Conservation (phyloP, 2,329 filamentous ascomycete species). For the Aspergillus fumigatus region DNA sequence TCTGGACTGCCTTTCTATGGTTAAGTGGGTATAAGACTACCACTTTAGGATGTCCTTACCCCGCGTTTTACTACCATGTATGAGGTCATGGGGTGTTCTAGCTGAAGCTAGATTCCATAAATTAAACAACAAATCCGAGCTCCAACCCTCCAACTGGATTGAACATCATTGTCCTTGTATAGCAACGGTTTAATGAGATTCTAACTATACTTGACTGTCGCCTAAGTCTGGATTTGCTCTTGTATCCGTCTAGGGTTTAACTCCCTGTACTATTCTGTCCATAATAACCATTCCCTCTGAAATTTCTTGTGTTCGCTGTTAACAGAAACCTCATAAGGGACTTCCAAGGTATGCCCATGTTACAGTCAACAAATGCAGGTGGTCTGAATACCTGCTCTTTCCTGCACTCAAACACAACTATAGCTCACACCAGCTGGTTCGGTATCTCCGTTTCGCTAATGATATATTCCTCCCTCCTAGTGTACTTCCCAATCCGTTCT, state of each 20-base stretch:
- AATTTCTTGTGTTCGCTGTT: neutral
- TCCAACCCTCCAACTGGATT: neutral
- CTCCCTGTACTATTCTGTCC: neutral
- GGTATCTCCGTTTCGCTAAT: neutral
- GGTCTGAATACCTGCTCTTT: neutral
- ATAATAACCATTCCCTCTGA: neutral
- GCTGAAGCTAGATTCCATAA: neutral
- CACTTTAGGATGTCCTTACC: neutral
- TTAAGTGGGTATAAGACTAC: neutral
- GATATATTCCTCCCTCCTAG: neutral
- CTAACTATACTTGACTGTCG: neutral
- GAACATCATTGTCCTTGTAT: neutral
- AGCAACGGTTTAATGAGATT: neutral
- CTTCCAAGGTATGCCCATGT: neutral
- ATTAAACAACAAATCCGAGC: neutral
- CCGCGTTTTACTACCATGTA: neutral
- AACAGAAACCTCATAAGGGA: neutral
- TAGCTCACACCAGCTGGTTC: neutral
- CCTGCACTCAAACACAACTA: neutral
- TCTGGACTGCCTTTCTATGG: neutral
- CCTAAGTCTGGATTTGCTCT: neutral
- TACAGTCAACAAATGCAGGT: neutral
- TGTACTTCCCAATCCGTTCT: neutral
- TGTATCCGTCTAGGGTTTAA: neutral
- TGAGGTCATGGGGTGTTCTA: neutral